Base-by-base conservation (phyloP, 2,329 filamentous ascomycete genomes). In the Colletotrichum paranaense region DNA sequence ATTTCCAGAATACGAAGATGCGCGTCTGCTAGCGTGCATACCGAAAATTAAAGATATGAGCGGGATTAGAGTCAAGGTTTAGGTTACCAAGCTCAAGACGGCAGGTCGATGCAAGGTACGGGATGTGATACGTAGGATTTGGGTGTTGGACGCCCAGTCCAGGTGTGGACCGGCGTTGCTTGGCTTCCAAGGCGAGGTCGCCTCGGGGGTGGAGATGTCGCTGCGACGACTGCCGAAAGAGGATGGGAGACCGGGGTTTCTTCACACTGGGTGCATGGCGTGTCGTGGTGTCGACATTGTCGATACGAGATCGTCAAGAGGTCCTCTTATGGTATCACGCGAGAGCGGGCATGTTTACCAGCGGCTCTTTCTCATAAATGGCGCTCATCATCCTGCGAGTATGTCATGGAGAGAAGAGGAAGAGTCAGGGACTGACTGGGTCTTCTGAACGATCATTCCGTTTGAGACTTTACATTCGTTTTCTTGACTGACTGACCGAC, bases 251-350 rank as follows among this genome's bases (percentile, higher is more conserved):
- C 66, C 59, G 35, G 70, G 66, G 65, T 16, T 22, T 24, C 16
- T 14, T 8, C 22, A 55, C 16, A 14, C 35, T 30, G 19, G n/a
- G 26, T 26, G 53, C 52, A 26, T 46, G 11, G 63, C 52, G n/a
- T 46, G 11, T n/a, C 53, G 24, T 42, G 63, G 16, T 22, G 16
- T 19, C 32, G 26, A 38, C 49, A 7, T 35, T 65, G 14, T 42
- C 55, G 42, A 70, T 65, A 73, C 70, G 70, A 70, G 60, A 72
- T 63, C 28, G 58, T 72, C 65, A 72, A 60, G 38, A n/a, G 42
- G 46, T 53, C 19, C 19, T 53, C 19, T 19, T n/a, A 49, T 35
- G 67, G 42, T 59, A 73, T 65, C 59, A 35, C 59, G 60, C 55
- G 28, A 69, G 30, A 9, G 11, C 42, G 24, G 38, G 42, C n/a